Evolutionary conservation across 768 basidiomycete species (phyloP).

Genomic region (Boletus sp.): DNA sequence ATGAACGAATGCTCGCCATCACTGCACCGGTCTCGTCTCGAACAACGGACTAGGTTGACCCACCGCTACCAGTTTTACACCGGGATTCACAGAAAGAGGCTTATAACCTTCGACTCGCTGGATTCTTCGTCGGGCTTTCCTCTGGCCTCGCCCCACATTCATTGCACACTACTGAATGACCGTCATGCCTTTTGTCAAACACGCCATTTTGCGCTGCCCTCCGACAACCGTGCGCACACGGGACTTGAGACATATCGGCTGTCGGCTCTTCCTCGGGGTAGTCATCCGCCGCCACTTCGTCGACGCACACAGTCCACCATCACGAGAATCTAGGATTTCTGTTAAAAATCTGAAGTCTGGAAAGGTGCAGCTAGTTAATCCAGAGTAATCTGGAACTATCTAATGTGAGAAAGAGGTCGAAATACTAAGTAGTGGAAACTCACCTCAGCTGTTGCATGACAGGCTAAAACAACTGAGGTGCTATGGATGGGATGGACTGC

Average conservation of each 20-base stretch:
- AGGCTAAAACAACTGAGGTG: too few species aligned
- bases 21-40: background rate
- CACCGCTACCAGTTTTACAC: background rate
- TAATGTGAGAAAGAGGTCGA: too few species aligned
- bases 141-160: background rate
- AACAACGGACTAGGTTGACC: background rate
- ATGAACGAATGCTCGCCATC: too few species aligned
- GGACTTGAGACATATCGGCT: background rate
- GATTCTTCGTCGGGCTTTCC: background rate
- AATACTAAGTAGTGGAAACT: too few species aligned
- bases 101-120: background rate
- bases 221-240: background rate
- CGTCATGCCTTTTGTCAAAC: background rate
- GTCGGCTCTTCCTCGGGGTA: background rate
- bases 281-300: background rate
- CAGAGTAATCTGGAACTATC: too few species aligned
- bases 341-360: too few species aligned
- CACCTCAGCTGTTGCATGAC: too few species aligned
- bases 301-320: background rate
- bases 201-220: background rate
- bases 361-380: too few species aligned
- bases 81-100: too few species aligned
- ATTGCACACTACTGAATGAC: background rate
- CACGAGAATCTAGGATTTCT: too few species aligned
- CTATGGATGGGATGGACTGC: too few species aligned